Percentiles rank a stretch among this genome's conserved stretches.
These are phyloP conservation scores for Falciphora oryzae DNA, from an alignment of 2,329 filamentous ascomycete genomes.

Conservation along the genomic window DNA sequence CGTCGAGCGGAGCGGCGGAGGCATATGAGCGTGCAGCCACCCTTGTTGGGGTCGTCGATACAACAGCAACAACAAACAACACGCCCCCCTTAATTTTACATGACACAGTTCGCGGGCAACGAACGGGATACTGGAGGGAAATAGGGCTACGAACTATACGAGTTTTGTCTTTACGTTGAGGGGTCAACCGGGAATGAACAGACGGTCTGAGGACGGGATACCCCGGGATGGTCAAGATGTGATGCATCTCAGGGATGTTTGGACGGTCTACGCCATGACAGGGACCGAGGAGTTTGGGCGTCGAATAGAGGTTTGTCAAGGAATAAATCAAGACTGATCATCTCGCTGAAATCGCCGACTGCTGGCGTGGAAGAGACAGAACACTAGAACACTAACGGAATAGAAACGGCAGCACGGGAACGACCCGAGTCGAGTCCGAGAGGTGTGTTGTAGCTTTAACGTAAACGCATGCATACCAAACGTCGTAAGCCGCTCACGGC, in stretches of 20 bases:
- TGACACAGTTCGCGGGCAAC: neutral
- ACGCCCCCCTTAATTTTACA: conserved; percentile 1
- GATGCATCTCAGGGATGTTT: neutral
- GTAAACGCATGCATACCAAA: neutral
- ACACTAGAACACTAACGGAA: too few species aligned
- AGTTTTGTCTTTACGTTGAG: neutral
- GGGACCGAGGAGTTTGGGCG: neutral
- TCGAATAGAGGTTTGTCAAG: neutral
- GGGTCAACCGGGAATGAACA: neutral
- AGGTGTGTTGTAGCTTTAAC: neutral
- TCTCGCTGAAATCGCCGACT: neutral
- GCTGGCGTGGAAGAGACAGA: too few species aligned
- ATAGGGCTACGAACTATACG: neutral
- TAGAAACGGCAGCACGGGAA: neutral
- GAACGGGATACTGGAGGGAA: too few species aligned
- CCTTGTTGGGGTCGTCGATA: neutral
- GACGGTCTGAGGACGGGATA: too few species aligned
- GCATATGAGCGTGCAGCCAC: conserved; percentile 24
- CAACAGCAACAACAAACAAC: neutral
- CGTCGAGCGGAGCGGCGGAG: conserved; percentile 46
- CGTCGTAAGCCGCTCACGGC: neutral
- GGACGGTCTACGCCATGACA: neutral
- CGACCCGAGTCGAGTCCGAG: neutral
- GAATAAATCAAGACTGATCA: neutral
- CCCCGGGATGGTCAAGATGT: neutral